A percentile compares a stretch with the other conserved stretches of the same genome.
Conservation (phyloP, 495 filamentous ascomycete species). For the Neurospora sp. region DNA sequence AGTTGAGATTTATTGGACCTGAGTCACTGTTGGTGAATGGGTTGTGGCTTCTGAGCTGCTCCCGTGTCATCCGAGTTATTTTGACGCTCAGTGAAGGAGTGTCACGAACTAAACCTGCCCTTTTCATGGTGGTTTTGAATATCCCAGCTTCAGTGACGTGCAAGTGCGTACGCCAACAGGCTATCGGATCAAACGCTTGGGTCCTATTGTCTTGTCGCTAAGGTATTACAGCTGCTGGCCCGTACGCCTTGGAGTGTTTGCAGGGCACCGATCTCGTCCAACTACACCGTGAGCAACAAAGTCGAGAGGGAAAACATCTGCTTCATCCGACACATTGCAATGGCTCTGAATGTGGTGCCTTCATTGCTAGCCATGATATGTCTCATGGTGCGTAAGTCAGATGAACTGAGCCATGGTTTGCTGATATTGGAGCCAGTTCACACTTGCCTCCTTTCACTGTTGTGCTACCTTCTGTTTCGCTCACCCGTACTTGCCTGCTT, state of each 20-base stretch:
- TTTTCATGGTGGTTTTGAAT: neutral
- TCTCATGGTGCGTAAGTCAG: neutral
- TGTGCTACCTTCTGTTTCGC: neutral
- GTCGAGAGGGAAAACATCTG: neutral
- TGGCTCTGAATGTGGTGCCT: neutral
- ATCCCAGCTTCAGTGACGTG: neutral
- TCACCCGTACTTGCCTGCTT: neutral
- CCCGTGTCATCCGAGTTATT: neutral
- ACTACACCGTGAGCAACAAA: neutral
- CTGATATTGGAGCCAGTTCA: neutral
- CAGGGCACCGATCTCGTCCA: neutral
- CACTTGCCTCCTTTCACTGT: neutral
- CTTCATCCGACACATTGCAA: neutral
- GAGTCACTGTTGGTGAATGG: neutral
- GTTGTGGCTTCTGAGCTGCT: neutral
- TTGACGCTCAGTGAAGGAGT: neutral
- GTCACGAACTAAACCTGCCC: neutral
- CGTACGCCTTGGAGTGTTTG: neutral
- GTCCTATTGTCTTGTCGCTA: neutral
- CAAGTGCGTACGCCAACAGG: neutral
- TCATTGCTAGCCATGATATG: neutral
- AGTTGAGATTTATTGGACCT: neutral
- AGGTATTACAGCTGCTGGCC: neutral
- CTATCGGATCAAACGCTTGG: neutral
- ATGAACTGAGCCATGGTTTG: neutral